These are phyloP conservation scores for Mikania micrantha DNA, from an alignment of 129 eudicot genomes.

Conservation along the genomic window DNA sequence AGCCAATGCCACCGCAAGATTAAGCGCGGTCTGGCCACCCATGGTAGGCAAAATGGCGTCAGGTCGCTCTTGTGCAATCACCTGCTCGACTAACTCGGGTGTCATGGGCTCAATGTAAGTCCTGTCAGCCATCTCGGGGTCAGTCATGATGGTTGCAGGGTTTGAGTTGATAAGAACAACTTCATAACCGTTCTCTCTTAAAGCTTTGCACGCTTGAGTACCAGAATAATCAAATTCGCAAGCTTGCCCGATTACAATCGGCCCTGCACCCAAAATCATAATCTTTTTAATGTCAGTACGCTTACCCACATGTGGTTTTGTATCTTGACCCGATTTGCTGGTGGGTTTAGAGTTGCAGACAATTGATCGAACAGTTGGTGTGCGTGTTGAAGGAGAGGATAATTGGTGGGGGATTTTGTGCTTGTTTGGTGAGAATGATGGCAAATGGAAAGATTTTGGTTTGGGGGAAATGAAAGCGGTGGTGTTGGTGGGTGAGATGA, in stretches of 20 bases:
- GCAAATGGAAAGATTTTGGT: neutral
- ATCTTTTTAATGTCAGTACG: slow-evolving; percentile 92
- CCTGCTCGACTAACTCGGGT: slow-evolving; percentile 80
- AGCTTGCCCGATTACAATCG: slow-evolving; percentile 93
- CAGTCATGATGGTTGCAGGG: slow-evolving; percentile 99
- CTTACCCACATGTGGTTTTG: slow-evolving; percentile 41
- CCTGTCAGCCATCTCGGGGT: slow-evolving; percentile 89
- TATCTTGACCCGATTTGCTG: neutral
- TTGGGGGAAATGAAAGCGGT: slow-evolving; percentile 11
- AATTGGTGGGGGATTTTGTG: slow-evolving; percentile 6
- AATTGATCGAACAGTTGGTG: neutral
- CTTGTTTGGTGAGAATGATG: neutral
- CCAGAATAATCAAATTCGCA: slow-evolving; percentile 96
- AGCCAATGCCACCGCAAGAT: slow-evolving; percentile 91
- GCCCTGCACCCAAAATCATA: slow-evolving; percentile 90
- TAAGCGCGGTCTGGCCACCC: slow-evolving; percentile 98
- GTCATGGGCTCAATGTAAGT: slow-evolving; percentile 96
- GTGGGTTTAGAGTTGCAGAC: neutral
- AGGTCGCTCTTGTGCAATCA: slow-evolving; percentile 78
- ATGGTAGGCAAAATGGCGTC: slow-evolving; percentile 90
- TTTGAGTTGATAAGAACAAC: slow-evolving; percentile 79
- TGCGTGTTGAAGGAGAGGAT: neutral
- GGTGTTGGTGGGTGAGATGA: slow-evolving; percentile 7
- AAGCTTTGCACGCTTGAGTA: slow-evolving; percentile 93
- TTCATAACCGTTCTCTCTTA: slow-evolving; percentile 86